Percentiles rank a stretch among this genome's conserved stretches.
Evolutionary conservation across 768 basidiomycete genomes (phyloP).

Genomic region (Serendipita sp.): DNA sequence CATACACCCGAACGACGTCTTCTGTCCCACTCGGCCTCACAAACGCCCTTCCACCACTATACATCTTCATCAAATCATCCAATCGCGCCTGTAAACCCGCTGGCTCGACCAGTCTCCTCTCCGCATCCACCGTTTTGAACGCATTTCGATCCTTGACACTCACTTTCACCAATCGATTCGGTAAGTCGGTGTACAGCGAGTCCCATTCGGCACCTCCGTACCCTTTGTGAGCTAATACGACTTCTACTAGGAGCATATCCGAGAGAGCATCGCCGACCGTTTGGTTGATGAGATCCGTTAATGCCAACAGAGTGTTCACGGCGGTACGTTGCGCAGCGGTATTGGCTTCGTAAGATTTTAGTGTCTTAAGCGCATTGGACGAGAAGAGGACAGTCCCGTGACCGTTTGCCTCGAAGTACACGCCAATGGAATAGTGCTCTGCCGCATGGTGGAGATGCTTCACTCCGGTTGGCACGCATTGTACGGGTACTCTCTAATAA

Average conservation of each 20-base stretch:
- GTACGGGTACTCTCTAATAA: slow-evolving; percentile 72
- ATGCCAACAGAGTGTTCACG: slow-evolving; percentile 55
- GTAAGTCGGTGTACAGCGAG: slow-evolving; percentile 79
- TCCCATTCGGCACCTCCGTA: slow-evolving; percentile 85
- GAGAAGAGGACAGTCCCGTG: slow-evolving; percentile 98
- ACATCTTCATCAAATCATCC: slow-evolving; percentile 62
- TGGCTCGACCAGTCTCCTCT: slow-evolving; percentile 72
- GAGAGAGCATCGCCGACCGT: slow-evolving; percentile 95
- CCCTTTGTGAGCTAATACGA: slow-evolving; percentile 74
- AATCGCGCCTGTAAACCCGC: slow-evolving; percentile 65
- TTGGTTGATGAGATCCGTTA: slow-evolving; percentile 85
- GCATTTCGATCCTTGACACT: slow-evolving; percentile 63
- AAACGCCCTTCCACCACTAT: slow-evolving; percentile 77
- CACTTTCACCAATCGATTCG: slow-evolving; percentile 90
- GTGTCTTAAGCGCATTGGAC: slow-evolving; percentile 42
- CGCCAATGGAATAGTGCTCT: slow-evolving; percentile 84
- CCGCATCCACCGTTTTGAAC: slow-evolving; percentile 89
- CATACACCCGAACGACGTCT: slow-evolving; percentile 95
- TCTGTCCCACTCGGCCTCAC: slow-evolving; percentile 96
- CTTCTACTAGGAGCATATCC: slow-evolving; percentile 90
- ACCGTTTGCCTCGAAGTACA: slow-evolving; percentile 99
- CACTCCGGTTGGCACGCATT: slow-evolving; percentile 91
- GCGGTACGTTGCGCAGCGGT: slow-evolving; percentile 74
- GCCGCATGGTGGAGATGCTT: slow-evolving; percentile 98
- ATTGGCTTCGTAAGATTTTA: slow-evolving; percentile 51